Conservation (phyloP, 371 early-diverging fungal genomes). For the Mucor ambiguus region DNA sequence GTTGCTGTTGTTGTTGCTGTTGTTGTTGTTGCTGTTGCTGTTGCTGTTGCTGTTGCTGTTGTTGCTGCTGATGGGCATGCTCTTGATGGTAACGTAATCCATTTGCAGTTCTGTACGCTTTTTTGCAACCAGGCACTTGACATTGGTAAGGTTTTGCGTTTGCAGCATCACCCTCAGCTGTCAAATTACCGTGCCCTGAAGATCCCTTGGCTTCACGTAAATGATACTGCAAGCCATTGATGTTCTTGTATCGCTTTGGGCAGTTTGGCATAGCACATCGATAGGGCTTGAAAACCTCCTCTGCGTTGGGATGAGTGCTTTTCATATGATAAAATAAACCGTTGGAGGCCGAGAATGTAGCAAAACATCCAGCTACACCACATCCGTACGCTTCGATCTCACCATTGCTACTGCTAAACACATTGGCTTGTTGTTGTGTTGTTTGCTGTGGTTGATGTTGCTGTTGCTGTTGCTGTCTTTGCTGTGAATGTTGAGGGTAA, state of each 20-base stretch:
- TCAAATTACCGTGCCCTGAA: slow-evolving; percentile 42
- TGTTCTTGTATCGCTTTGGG: slow-evolving; percentile 91
- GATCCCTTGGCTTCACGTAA: slow-evolving; percentile 77
- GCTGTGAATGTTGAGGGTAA: slow-evolving; percentile 5
- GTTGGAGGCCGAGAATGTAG: slow-evolving; percentile 60
- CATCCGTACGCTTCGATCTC: slow-evolving; percentile 70
- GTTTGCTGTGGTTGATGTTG: background rate
- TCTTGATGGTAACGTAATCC: slow-evolving; percentile 47
- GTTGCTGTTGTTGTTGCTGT: background rate
- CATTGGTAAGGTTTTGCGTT: slow-evolving; percentile 43
- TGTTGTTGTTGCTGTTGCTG: slow-evolving; percentile 3
- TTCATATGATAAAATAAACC: slow-evolving; percentile 74
- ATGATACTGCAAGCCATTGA: slow-evolving; percentile 96
- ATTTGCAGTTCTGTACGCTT: slow-evolving; percentile 47
- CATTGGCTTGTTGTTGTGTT: slow-evolving; percentile 11
- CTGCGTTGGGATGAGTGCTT: slow-evolving; percentile 54
- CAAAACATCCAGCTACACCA: slow-evolving; percentile 60
- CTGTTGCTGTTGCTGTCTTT: background rate
- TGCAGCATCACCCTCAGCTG: slow-evolving; percentile 9
- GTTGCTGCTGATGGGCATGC: slow-evolving; percentile 33
- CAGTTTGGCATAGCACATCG: slow-evolving; percentile 85
- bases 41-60: slow-evolving; percentile 4
- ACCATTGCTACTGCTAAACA: slow-evolving; percentile 3
- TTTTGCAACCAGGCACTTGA: slow-evolving; percentile 47
- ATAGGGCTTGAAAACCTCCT: slow-evolving; percentile 61